Evolutionary conservation across 257 asterid genomes (phyloP), one percentile per base, ranked within the genome.

Genomic region (Hygrophila difformis): DNA sequence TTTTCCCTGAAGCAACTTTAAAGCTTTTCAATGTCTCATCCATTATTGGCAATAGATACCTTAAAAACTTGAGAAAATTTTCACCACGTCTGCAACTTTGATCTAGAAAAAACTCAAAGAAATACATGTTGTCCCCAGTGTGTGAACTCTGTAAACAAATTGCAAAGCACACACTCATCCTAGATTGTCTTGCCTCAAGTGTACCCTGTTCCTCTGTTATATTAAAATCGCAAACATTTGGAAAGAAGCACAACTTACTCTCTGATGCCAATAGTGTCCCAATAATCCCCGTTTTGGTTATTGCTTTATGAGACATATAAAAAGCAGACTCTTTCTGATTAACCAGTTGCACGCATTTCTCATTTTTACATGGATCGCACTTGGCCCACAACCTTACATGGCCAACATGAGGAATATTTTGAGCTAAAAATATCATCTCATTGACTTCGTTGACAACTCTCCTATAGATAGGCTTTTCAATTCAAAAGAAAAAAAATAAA

Each of bases 131-230:
- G 31, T 60, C 6, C 1, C 51, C 42, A 2, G 42, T 51, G 36
- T 22, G 23, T 39, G 54, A 39, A 31, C 54, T 52, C 17, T 37
- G 55, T 28, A 60, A 60, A 26, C 66, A 50, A 12, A 59, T 42
- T 6, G 53, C 59, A 42, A 59, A 59, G 15, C 59, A 37, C 18
- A 26, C 26, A 9, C 37, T 43, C 0, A 23, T n/a, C 17, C 55
- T 36, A 0, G 6, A 9, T 5, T 2, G 16, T 48, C 20, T 37
- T 4, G 14, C 47, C 7, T 21, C 38, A 19, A 36, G 50, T 15
- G 54, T 46, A 0, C 8, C 19, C 6, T 52, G 65, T 16, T 51
- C 18, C 28, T 26, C 8, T 5, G 31, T 21, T 38, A 52, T 44
- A 44, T 49, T 45, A 16, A 52, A 28, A 2, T 38, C 19, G 15